phyloP scores from a whole-genome alignment of 192 early-diverging fungal species.

The Linnemannia schmuckeri region DNA sequence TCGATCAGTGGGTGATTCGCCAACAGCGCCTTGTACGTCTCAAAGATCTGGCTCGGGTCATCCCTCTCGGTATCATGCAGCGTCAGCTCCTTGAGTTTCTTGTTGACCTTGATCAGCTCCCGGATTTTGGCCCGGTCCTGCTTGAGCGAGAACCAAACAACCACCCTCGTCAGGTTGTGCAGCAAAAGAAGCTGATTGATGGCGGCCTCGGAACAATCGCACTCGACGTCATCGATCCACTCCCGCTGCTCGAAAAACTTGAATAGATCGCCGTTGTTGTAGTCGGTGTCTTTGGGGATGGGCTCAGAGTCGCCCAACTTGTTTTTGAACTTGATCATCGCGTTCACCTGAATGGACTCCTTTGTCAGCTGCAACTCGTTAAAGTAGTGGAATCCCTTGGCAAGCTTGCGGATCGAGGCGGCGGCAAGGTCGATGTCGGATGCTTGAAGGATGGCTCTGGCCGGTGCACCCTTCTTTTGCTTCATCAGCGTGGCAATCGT shows the following conservation, averaged over 20 bases:
- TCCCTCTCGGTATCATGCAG: constrained; percentile 17
- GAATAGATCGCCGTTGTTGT: not conserved
- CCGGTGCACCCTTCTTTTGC: not conserved
- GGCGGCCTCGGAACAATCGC: not conserved
- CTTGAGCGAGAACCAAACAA: not conserved
- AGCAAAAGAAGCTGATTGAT: not conserved
- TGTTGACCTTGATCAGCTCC: constrained; percentile 28
- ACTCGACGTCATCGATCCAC: constrained; percentile 14
- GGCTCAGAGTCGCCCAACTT: not conserved
- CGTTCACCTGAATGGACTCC: constrained; percentile 6
- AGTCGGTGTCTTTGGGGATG: constrained; percentile 17
- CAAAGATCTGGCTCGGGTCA: constrained; percentile 49
- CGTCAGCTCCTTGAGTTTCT: constrained; percentile 14
- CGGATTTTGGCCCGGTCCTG: constrained; percentile 26
- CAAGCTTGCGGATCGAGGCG: not conserved
- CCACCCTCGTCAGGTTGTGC: constrained; percentile 4
- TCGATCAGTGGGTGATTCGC: constrained; percentile 22
- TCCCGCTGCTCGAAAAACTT: constrained; percentile 19
- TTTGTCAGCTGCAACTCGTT: constrained; percentile 15
- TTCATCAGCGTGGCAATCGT: constrained; percentile 1
- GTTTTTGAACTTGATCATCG: constrained; percentile 13
- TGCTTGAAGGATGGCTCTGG: not conserved
- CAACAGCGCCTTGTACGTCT: constrained; percentile 30
- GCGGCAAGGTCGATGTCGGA: constrained; percentile 23
- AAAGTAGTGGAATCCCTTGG: constrained; percentile 27